Conservation (phyloP, 768 basidiomycete species). For the Lenzites betulinus region DNA sequence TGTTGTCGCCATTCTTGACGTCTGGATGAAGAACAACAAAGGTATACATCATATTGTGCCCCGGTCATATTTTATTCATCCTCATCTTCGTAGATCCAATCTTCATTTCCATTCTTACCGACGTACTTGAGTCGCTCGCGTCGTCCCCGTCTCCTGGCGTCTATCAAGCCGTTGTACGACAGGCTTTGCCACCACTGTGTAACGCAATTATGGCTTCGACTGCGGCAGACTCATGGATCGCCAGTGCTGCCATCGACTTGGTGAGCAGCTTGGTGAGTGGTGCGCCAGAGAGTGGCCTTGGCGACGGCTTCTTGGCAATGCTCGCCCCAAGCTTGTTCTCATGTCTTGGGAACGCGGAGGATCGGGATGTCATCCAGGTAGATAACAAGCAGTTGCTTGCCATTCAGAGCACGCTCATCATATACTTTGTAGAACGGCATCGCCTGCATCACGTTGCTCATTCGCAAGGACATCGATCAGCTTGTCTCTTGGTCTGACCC, state of each 20-base stretch:
- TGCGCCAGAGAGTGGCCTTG: constrained; percentile 62
- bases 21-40: constrained; percentile 87
- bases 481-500: constrained; percentile 73
- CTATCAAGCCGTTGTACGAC: constrained; percentile 71
- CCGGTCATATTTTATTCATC: background rate
- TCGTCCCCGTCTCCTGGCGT: constrained; percentile 57
- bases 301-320: constrained; percentile 76
- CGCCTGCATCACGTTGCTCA: constrained; percentile 74
- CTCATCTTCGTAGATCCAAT: constrained; percentile 75
- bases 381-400: constrained; percentile 1
- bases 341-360: constrained; percentile 69
- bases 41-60: too few species aligned
- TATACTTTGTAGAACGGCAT: constrained; percentile 66
- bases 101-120: constrained; percentile 80
- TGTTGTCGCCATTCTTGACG: constrained; percentile 67
- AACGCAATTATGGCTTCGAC: constrained; percentile 60
- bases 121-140: constrained; percentile 74
- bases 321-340: constrained; percentile 77
- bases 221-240: constrained; percentile 69
- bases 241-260: constrained; percentile 82
- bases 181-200: constrained; percentile 73
- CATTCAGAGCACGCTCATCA: background rate
- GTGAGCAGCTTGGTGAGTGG: constrained; percentile 72
- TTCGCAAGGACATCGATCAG: constrained; percentile 86
- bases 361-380: constrained; percentile 84